Evolutionary conservation across 768 basidiomycete species (phyloP).

Genomic region (Plicaturopsis crispa): DNA sequence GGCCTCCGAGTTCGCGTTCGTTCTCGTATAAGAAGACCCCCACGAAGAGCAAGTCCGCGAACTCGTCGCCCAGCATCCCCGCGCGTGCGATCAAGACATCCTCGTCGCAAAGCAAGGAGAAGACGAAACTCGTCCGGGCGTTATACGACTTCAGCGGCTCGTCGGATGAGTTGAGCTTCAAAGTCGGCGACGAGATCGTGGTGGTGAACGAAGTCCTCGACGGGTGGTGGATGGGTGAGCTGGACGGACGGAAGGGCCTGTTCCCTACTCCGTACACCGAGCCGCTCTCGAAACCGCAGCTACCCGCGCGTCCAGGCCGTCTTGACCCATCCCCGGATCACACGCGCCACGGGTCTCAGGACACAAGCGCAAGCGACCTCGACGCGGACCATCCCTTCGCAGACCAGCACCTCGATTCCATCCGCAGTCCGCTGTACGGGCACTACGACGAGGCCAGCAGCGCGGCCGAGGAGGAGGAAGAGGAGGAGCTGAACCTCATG

Average conservation of each 20-base stretch:
- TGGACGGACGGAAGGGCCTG: constrained; percentile 62
- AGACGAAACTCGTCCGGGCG: constrained; percentile 50
- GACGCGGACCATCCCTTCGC: constrained; percentile 46
- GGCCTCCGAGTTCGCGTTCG: constrained; percentile 7
- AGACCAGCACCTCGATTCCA: constrained; percentile 33
- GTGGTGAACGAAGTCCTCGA: constrained; percentile 78
- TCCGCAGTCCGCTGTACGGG: constrained; percentile 37
- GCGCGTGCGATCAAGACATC: constrained; percentile 3
- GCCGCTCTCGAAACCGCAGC: constrained; percentile 22
- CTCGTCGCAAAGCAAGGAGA: constrained; percentile 6
- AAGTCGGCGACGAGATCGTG: constrained; percentile 64
- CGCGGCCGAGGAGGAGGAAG: constrained; percentile 36
- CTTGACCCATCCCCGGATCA: no score
- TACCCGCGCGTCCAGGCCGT: constrained; percentile 18
- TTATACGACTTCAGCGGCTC: constrained; percentile 70
- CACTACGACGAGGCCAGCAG: constrained; percentile 34
- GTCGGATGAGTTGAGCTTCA: constrained; percentile 73
- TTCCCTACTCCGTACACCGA: constrained; percentile 81
- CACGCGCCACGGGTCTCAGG: constrained; percentile 10
- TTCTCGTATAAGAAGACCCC: not conserved
- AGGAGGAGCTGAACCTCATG: constrained; percentile 23
- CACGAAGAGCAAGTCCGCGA: constrained; percentile 14
- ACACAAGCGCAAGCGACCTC: constrained; percentile 10
- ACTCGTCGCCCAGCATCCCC: constrained; percentile 4
- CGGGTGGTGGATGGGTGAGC: constrained; percentile 88